These are phyloP conservation scores for Abrus pulchellus DNA, from an alignment of 306 rosid genomes.

Conservation along the genomic window DNA sequence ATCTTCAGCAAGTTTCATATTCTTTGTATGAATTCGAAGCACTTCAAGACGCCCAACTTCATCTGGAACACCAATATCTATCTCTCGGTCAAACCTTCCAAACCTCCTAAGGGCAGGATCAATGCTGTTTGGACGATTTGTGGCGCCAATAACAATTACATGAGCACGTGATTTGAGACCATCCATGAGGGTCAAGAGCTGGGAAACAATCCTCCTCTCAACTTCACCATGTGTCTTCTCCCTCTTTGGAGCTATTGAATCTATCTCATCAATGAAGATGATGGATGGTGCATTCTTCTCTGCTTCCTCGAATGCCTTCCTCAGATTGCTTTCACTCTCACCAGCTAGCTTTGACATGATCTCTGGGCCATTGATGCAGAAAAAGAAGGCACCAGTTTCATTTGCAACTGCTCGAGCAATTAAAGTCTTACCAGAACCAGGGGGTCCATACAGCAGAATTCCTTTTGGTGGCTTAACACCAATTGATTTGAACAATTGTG, in stretches of 20 bases:
- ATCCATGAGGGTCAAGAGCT: conserved; percentile 97
- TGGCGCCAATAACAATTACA: conserved; percentile 97
- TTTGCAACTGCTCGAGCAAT: conserved; percentile 97
- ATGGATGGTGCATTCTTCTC: conserved; percentile 99
- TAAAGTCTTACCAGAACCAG: conserved; percentile 94
- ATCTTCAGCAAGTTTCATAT: conserved; percentile 97
- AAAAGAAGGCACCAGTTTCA: conserved; percentile 99
- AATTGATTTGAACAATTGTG: conserved; percentile 89
- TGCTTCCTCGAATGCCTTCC: conserved; percentile 99
- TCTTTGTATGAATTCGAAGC: conserved; percentile 95
- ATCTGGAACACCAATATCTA: conserved; percentile 96
- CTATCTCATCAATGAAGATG: conserved; percentile 93
- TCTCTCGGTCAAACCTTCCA: conserved; percentile 98
- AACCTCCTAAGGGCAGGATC: conserved; percentile 98
- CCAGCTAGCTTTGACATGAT: conserved; percentile 97
- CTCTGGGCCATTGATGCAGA: conserved; percentile 97
- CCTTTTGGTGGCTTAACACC: conserved; percentile 99
- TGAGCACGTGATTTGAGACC: conserved; percentile 94
- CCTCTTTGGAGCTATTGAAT: conserved; percentile 96
- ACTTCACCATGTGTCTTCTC: conserved; percentile 99
- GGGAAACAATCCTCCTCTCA: conserved; percentile 97
- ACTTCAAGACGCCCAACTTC: conserved; percentile 97
- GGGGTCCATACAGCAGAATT: conserved; percentile 88
- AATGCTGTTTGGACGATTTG: conserved; percentile 96
- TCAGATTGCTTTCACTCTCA: conserved; percentile 96